Evolutionary conservation across 345 rosid genomes (phyloP).

Genomic region (Acer saccharum): DNA sequence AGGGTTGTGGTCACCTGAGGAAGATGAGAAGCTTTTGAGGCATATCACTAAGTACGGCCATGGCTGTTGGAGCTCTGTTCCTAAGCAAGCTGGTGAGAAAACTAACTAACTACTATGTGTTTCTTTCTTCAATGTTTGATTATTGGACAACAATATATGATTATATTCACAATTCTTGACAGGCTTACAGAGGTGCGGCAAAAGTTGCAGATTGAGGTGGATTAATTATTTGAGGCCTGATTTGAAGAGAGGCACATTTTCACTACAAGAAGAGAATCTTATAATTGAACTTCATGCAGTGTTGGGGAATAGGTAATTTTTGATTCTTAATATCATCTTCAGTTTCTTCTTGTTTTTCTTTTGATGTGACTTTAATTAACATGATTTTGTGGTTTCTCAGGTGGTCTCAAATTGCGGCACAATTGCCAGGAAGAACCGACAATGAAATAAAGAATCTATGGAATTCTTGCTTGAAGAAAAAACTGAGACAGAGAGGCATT

Average conservation of each 20-base stretch:
- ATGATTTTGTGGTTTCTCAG: conserved; percentile 28
- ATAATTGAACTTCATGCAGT: conserved; percentile 91
- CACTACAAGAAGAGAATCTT: conserved; percentile 84
- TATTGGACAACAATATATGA: not conserved
- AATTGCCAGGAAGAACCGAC: conserved; percentile 72
- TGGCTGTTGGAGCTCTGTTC: conserved; percentile 99
- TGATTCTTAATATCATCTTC: not conserved
- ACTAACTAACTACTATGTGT: not conserved
- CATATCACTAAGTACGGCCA: conserved; percentile 90
- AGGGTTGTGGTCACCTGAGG: conserved; percentile 99
- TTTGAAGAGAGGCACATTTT: conserved; percentile 96
- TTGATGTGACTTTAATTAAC: not conserved
- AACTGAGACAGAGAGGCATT: conserved; percentile 57
- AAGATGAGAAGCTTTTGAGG: conserved; percentile 89
- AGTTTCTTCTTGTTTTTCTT: not conserved
- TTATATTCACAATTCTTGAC: conserved; percentile 11
- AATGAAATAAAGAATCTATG: conserved; percentile 67
- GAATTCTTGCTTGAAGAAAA: conserved; percentile 68
- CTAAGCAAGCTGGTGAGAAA: conserved; percentile 86
- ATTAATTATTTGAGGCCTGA: conserved; percentile 96
- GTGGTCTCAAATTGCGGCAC: conserved; percentile 77
- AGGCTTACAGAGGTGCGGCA: conserved; percentile 98
- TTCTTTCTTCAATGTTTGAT: conserved; percentile 11
- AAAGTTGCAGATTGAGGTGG: conserved; percentile 96
- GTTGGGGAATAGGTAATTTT: conserved; percentile 77